Base-by-base conservation (phyloP, 2,329 filamentous ascomycete genomes). In the Colletotrichum trifolii region DNA sequence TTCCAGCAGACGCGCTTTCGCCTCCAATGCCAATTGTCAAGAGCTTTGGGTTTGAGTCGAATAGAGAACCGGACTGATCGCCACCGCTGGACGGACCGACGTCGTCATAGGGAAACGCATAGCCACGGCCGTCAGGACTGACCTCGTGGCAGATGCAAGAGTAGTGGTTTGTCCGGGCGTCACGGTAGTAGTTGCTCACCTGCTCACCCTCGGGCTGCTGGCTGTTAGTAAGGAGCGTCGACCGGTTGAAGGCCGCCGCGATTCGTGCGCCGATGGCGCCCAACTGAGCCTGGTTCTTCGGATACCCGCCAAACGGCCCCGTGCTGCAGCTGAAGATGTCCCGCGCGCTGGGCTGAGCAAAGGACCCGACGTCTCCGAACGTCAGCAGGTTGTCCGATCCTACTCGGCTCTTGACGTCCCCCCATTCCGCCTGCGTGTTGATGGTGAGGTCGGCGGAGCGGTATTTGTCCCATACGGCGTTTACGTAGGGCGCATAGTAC, bases 81-180 rank as follows among this genome's bases (percentile, higher is more conserved):
- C 74, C 71, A 2, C 83, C 85, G 46, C 78, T 77, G n/a, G 76
- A 77, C 4, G 87, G 80, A 25, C 81, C 82, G 9, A 92, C 90
- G 75, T 92, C 89, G 72, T 92, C 90, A 72, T 91, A 92, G 0
- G 89, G 88, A 70, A 91, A 91, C 1, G 89, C 88, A 76, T 92
- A 92, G 8, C 90, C 89, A 53, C 82, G 81, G 8, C 85, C 80
- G 72, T 88, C 86, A 40, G 87, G 72, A 70, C 85, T 88, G 42
- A 81, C 80, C 65, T 80, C 83, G 75, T 92, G 89, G 65, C 89
- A 85, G 68, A 91, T 84, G 61, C 89, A 82, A 52, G 87, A 79
- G 73, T 90, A 92, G 74, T 92, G 89, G 75, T 92, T 91, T 46
- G 88, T 90, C 52, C 85, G 74, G 3, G 69, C 60, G 12, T 83